A percentile compares a stretch with the other conserved stretches of the same genome.
Evolutionary conservation across 73 alveolate species (phyloP).

Genomic region (Paramecium biaurelia): DNA sequence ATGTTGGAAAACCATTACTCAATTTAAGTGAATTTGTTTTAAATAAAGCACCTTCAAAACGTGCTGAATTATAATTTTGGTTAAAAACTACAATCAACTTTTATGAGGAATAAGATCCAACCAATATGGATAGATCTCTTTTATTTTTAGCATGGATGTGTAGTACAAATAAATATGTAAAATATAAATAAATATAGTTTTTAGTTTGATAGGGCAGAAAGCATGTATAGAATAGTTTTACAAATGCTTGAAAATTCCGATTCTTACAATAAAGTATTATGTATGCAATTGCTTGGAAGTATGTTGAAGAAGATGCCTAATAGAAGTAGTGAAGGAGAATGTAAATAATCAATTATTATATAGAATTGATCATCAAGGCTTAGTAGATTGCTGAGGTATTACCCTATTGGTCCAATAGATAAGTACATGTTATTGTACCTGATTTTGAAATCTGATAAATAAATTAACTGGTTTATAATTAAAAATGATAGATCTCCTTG

Average conservation of each 20-base stretch:
- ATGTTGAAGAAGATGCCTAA: background rate
- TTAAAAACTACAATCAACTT: constrained; percentile 39
- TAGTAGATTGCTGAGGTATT: background rate
- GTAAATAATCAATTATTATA: background rate
- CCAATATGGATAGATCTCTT: constrained; percentile 57
- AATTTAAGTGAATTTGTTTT: constrained; percentile 49
- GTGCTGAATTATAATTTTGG: constrained; percentile 49
- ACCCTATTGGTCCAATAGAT: background rate
- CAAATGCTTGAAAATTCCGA: background rate
- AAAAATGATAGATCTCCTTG: background rate
- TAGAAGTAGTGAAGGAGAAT: background rate
- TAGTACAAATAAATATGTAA: constrained; percentile 14
- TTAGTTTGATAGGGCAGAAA: background rate
- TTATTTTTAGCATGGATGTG: constrained; percentile 41
- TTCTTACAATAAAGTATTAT: background rate
- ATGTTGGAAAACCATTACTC: constrained; percentile 47
- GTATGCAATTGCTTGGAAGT: background rate
- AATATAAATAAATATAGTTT: background rate
- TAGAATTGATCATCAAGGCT: background rate
- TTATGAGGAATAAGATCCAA: constrained; percentile 48
- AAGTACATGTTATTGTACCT: background rate
- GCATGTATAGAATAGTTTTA: background rate
- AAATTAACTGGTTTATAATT: background rate
- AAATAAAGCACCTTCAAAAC: constrained; percentile 25
- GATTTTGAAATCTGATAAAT: background rate